These are phyloP conservation scores for Barnettozyma populi DNA, from an alignment of 805 yeast species.

Conservation along the genomic window DNA sequence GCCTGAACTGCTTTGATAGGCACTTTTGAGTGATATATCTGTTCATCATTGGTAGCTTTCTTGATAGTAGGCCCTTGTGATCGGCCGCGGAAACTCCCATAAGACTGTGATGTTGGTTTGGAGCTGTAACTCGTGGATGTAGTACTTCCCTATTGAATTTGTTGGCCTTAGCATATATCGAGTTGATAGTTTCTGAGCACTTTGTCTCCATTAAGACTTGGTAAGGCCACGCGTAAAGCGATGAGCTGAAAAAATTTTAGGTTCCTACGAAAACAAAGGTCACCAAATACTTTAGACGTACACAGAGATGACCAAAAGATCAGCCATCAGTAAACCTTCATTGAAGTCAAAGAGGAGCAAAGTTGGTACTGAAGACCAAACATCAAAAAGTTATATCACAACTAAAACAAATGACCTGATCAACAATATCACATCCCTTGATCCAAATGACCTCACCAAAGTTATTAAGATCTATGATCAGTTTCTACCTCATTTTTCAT, in stretches of 20 bases:
- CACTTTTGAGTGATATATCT: no score
- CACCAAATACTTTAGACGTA: background rate
- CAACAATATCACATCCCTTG: conserved; percentile 3
- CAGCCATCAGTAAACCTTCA: conserved; percentile 2
- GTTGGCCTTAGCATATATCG: no score
- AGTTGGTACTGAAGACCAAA: background rate
- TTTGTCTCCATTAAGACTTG: background rate
- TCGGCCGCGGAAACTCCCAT: no score
- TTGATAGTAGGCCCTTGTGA: no score
- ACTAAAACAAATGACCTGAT: conserved; percentile 8
- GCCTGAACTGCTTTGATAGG: no score
- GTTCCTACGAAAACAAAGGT: background rate
- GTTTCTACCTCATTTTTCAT: conserved; percentile 16
- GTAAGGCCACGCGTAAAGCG: background rate
- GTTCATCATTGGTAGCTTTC: no score
- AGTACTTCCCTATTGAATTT: no score
- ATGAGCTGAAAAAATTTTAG: conserved; percentile 3
- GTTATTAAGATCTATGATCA: conserved; percentile 18
- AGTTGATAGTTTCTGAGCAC: no score
- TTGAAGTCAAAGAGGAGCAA: conserved; percentile 6
- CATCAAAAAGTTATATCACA: conserved; percentile 15
- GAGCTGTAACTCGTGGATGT: no score
- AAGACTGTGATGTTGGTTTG: no score
- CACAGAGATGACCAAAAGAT: conserved; percentile 14
- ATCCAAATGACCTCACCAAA: conserved; percentile 6